Evolutionary conservation across 495 filamentous ascomycete species (phyloP).

Genomic region (Penicillium turbatum): DNA sequence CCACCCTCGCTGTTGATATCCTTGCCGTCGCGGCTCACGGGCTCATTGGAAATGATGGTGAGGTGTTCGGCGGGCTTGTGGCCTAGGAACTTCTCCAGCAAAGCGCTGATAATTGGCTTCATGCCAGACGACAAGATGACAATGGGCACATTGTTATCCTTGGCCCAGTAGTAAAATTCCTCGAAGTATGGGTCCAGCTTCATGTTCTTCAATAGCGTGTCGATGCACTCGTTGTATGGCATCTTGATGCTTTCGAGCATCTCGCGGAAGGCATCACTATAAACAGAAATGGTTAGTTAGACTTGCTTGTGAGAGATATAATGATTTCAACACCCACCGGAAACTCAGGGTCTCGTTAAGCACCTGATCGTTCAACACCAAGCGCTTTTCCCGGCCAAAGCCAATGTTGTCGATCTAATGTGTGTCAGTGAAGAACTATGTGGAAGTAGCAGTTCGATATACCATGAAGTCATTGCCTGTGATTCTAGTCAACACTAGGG

Average conservation of each 20-base stretch:
- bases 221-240: conserved; percentile 76
- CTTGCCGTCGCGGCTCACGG: conserved; percentile 62
- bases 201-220: conserved; percentile 73
- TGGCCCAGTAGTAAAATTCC: conserved; percentile 78
- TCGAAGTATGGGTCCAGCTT: conserved; percentile 80
- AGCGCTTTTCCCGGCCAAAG: conserved; percentile 63
- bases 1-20: conserved; percentile 71
- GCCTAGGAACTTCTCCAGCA: conserved; percentile 75
- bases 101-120: conserved; percentile 81
- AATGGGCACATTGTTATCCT: conserved; percentile 78
- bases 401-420: conserved; percentile 83
- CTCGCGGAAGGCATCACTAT: conserved; percentile 71
- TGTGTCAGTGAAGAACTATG: conserved; percentile 9
- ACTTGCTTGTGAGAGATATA: neutral
- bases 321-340: conserved; percentile 43
- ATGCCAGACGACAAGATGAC: conserved; percentile 89
- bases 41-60: conserved; percentile 81
- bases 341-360: conserved; percentile 65
- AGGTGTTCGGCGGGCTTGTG: conserved; percentile 60
- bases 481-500: conserved; percentile 19
- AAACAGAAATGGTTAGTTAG: neutral
- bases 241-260: conserved; percentile 81
- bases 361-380: conserved; percentile 63
- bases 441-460: conserved; percentile 9
- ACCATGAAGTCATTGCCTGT: conserved; percentile 85